Evolutionary conservation across 2,329 filamentous ascomycete genomes (phyloP).

Genomic region (Aspergillus sp.): DNA sequence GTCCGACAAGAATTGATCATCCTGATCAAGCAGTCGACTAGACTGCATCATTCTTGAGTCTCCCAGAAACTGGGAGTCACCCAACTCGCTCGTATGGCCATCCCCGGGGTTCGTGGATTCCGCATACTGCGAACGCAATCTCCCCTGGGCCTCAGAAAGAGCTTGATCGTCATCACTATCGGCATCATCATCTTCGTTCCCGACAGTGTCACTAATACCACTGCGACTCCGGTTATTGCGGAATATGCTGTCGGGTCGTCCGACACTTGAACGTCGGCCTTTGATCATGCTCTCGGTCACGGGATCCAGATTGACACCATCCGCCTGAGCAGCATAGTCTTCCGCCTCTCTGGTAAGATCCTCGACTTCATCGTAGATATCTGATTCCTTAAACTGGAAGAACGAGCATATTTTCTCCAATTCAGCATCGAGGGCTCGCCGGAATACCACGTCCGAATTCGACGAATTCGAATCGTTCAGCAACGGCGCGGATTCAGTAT

Average conservation of each 20-base stretch:
- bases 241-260: conserved; percentile 47
- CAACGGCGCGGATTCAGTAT: conserved; percentile 79
- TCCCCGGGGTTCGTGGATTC: conserved; percentile 23
- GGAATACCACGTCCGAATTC: conserved; percentile 76
- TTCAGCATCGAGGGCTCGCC: conserved; percentile 74
- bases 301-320: conserved; percentile 37
- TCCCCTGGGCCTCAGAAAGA: conserved; percentile 6
- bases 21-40: conserved; percentile 42
- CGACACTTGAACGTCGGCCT: conserved; percentile 34
- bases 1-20: conserved; percentile 63
- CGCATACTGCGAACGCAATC: conserved; percentile 4
- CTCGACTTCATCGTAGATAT: conserved; percentile 75
- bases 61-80: conserved; percentile 27
- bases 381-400: conserved; percentile 80
- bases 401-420: conserved; percentile 92
- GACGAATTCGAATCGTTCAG: conserved; percentile 52
- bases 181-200: conserved; percentile 44
- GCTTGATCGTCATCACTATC: conserved; percentile 55
- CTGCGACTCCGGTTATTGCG: conserved; percentile 44
- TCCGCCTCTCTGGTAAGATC: conserved; percentile 69
- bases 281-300: conserved; percentile 37
- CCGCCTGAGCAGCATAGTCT: conserved; percentile 55
- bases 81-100: conserved; percentile 25
- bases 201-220: conserved; percentile 40
- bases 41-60: conserved; percentile 12